Percentiles rank a stretch among this genome's conserved stretches.
Conservation (phyloP, 2,329 filamentous ascomycete genomes). For the Xylariales sp. region DNA sequence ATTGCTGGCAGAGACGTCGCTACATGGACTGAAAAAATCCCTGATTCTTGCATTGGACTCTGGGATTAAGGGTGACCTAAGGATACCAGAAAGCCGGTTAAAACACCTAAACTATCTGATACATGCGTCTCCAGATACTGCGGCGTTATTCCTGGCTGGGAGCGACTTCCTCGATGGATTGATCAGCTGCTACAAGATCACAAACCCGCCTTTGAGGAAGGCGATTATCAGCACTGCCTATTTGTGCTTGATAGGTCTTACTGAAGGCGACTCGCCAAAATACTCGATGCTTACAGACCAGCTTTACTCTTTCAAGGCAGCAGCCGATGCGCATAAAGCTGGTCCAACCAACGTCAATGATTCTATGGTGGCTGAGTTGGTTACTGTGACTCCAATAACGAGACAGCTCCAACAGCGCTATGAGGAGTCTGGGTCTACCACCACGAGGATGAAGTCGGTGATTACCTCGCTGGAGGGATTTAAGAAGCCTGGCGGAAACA, state of each 20-base stretch:
- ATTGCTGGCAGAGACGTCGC: conserved; percentile 44
- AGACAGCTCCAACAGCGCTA: conserved; percentile 54
- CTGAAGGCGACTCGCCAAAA: conserved; percentile 62
- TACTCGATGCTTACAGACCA: conserved; percentile 76
- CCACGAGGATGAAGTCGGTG: conserved; percentile 54
- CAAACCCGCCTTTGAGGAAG: conserved; percentile 59
- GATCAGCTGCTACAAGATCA: conserved; percentile 58
- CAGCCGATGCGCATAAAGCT: conserved; percentile 59
- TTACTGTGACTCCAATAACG: conserved; percentile 75
- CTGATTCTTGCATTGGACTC: conserved; percentile 61
- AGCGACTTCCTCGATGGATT: conserved; percentile 84
- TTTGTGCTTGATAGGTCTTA: conserved; percentile 66
- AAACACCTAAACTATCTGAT: conserved; percentile 59
- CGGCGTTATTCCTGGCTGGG: conserved; percentile 68
- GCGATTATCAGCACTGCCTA: conserved; percentile 70
- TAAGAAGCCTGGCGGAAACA: conserved; percentile 49
- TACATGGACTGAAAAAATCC: conserved; percentile 56
- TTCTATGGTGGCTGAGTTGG: conserved; percentile 75
- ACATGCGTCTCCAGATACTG: conserved; percentile 52
- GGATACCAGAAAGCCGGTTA: conserved; percentile 49
- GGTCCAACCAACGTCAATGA: conserved; percentile 55
- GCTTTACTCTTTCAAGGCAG: conserved; percentile 72
- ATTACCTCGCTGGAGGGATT: conserved; percentile 57
- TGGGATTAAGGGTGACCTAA: conserved; percentile 51
- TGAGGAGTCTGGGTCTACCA: conserved; percentile 43